Conservation (phyloP, 2,329 filamentous ascomycete species). For the Laburnicola sp. region DNA sequence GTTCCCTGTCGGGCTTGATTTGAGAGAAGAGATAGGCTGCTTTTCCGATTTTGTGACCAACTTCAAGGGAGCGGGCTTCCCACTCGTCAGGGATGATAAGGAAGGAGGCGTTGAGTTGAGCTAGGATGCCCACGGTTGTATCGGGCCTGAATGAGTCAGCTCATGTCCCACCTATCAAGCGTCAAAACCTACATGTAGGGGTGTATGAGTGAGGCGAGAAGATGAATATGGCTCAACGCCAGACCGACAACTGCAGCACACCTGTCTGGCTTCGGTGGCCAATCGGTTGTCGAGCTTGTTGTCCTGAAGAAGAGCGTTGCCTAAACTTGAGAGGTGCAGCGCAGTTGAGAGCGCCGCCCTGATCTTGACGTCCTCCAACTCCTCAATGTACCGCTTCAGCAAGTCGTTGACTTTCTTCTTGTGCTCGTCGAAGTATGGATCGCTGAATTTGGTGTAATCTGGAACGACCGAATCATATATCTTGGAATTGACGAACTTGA, state of each 20-base stretch:
- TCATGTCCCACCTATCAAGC: not conserved
- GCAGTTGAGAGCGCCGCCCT: constrained; percentile 67
- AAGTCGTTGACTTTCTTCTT: constrained; percentile 66
- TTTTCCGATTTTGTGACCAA: constrained; percentile 80
- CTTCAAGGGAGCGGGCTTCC: constrained; percentile 47
- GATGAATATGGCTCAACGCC: constrained; percentile 81
- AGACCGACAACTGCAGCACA: constrained; percentile 70
- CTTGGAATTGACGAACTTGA: constrained; percentile 73
- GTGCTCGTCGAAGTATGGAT: constrained; percentile 47
- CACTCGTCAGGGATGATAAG: constrained; percentile 61
- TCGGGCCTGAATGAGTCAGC: constrained; percentile 29
- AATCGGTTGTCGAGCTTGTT: constrained; percentile 63
- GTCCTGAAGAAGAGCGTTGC: constrained; percentile 63
- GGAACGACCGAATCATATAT: constrained; percentile 69
- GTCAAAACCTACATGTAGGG: constrained; percentile 68
- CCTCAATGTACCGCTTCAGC: constrained; percentile 67
- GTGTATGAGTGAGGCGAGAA: constrained; percentile 75
- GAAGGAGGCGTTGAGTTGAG: constrained; percentile 67
- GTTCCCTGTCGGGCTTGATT: constrained; percentile 79
- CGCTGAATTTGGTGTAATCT: constrained; percentile 61
- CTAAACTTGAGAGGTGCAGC: constrained; percentile 66
- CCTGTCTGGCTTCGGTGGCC: constrained; percentile 59
- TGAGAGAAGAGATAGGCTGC: constrained; percentile 79
- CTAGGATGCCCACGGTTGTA: constrained; percentile 67
- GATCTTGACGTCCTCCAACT: constrained; percentile 72